These are phyloP conservation scores for Helichrysum umbraculigerum DNA, from an alignment of 129 eudicot species.

Conservation along the genomic window DNA sequence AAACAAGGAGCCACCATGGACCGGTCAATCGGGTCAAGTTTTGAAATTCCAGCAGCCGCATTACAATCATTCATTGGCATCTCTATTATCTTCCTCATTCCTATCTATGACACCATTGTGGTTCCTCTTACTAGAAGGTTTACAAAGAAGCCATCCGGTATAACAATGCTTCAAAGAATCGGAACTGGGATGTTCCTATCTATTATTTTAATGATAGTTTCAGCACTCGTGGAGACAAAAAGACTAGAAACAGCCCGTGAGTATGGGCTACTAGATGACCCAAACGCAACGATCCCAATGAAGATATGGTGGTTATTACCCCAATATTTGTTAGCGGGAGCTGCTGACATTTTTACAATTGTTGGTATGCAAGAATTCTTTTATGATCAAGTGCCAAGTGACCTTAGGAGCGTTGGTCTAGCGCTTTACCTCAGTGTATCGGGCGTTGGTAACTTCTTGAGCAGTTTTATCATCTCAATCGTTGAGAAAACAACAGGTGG, in stretches of 20 bases:
- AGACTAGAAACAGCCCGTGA: constrained; percentile 43
- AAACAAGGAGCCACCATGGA: constrained; percentile 66
- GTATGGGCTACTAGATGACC: constrained; percentile 43
- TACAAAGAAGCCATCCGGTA: constrained; percentile 49
- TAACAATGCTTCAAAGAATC: constrained; percentile 64
- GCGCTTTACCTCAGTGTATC: constrained; percentile 47
- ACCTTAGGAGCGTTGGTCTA: constrained; percentile 45
- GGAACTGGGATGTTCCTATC: constrained; percentile 54
- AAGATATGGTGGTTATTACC: constrained; percentile 66
- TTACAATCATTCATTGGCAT: constrained; percentile 40
- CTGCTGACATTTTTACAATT: constrained; percentile 42
- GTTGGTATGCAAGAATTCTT: constrained; percentile 69
- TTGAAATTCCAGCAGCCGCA: constrained; percentile 61
- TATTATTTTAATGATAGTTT: constrained; percentile 40
- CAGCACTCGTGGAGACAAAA: constrained; percentile 53
- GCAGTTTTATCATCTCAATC: constrained; percentile 54
- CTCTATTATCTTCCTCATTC: constrained; percentile 37
- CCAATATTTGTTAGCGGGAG: constrained; percentile 47
- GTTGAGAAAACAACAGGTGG: constrained; percentile 35
- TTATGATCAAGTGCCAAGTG: constrained; percentile 56
- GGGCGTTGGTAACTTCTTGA: constrained; percentile 57
- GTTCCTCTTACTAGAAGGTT: constrained; percentile 45
- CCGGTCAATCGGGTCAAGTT: constrained; percentile 42
- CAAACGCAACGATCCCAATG: constrained; percentile 48
- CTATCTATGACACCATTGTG: constrained; percentile 55